These are phyloP conservation scores for Candida pseudocylindracea DNA, from an alignment of 1,139 yeast genomes.

Conservation along the genomic window DNA sequence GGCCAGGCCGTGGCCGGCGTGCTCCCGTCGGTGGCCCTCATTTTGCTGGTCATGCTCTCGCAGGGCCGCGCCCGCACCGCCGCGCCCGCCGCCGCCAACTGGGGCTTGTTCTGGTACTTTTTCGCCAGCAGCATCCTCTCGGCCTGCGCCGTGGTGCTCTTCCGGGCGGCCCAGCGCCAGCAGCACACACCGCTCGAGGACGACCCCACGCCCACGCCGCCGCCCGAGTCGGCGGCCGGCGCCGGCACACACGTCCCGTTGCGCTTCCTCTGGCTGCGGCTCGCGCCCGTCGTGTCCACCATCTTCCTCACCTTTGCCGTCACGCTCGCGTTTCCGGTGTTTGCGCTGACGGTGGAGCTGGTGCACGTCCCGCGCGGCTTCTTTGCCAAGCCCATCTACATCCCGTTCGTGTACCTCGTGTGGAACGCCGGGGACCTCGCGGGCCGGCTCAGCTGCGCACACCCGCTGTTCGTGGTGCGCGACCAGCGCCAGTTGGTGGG, in stretches of 20 bases:
- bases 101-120: slow-evolving; percentile 40
- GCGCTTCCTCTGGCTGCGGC: slow-evolving; percentile 26
- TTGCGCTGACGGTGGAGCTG: slow-evolving; percentile 53
- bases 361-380: slow-evolving; percentile 12
- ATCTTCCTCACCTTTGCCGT: slow-evolving; percentile 59
- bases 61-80: slow-evolving; percentile 11
- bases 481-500: slow-evolving; percentile 18
- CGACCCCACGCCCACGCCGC: slow-evolving; percentile 2
- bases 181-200: slow-evolving; percentile 6
- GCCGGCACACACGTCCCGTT: slow-evolving; percentile 28
- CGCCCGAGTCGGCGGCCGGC: slow-evolving; percentile 5
- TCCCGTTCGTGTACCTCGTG: slow-evolving; percentile 56
- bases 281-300: slow-evolving; percentile 40
- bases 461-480: slow-evolving; percentile 12
- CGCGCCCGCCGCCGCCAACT: slow-evolving; percentile 13
- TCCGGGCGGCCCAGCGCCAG: slow-evolving; percentile 10
- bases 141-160: slow-evolving; percentile 18
- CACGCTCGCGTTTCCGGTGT: slow-evolving; percentile 72
- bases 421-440: slow-evolving; percentile 84
- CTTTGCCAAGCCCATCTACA: slow-evolving; percentile 26
- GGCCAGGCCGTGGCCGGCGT: slow-evolving; percentile 95
- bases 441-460: slow-evolving; percentile 54
- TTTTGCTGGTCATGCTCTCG: slow-evolving; percentile 23
- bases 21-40: slow-evolving; percentile 58
- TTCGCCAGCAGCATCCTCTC: slow-evolving; percentile 49